A percentile compares a stretch with the other conserved stretches of the same genome.
Evolutionary conservation across 2,329 filamentous ascomycete genomes (phyloP).

Genomic region (Teratosphaeria gauchensis): DNA sequence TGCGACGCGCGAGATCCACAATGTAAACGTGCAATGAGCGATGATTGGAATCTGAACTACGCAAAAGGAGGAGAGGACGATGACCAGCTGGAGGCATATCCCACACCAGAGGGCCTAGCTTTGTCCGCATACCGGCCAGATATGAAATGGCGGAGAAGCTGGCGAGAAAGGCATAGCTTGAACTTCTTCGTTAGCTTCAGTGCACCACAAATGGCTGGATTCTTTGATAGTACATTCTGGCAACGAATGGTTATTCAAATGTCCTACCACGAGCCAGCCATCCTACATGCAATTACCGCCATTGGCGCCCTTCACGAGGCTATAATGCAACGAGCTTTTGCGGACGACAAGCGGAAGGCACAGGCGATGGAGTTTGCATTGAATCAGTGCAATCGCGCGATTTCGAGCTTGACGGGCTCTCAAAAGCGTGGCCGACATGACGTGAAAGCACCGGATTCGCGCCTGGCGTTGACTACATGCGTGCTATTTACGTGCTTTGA

Average conservation of each 20-base stretch:
- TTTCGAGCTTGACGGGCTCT: slow-evolving; percentile 18
- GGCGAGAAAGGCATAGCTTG: slow-evolving; percentile 24
- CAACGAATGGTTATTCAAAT: slow-evolving; percentile 24
- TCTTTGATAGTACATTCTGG: slow-evolving; percentile 26
- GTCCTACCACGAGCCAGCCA: slow-evolving; percentile 24
- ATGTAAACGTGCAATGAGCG: slow-evolving; percentile 19
- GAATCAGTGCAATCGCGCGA: slow-evolving; percentile 24
- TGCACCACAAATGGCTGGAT: slow-evolving; percentile 25
- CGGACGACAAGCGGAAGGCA: slow-evolving; percentile 21
- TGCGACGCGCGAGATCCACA: slow-evolving; percentile 20
- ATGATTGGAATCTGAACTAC: slow-evolving; percentile 22
- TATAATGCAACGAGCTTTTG: slow-evolving; percentile 23
- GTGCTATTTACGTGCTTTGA: slow-evolving; percentile 27
- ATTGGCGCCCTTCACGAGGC: slow-evolving; percentile 25
- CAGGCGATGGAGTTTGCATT: slow-evolving; percentile 25
- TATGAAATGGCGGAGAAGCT: slow-evolving; percentile 22
- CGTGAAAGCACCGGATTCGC: slow-evolving; percentile 13
- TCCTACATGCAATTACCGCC: slow-evolving; percentile 24
- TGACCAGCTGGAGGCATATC: neutral
- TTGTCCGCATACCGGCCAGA: slow-evolving; percentile 17
- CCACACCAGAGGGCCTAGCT: slow-evolving; percentile 6
- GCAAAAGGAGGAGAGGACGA: slow-evolving; percentile 7
- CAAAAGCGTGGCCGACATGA: neutral
- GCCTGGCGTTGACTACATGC: slow-evolving; percentile 22
- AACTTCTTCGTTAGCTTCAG: slow-evolving; percentile 31